Conservation (phyloP, 768 basidiomycete species). For the Xerocomus spinulosus region DNA sequence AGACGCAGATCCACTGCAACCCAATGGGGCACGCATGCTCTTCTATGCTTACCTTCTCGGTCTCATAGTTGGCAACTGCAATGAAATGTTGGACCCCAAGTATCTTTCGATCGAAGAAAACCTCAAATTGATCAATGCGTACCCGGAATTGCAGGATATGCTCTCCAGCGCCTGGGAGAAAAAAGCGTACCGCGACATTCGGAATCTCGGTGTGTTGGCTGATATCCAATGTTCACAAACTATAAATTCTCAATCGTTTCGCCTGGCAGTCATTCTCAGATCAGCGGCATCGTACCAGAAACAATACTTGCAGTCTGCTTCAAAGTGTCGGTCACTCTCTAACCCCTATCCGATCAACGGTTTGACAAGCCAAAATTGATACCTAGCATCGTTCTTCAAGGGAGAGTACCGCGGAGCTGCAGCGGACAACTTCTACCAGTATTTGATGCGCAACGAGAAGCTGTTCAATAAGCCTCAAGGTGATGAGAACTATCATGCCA, state of each 20-base stretch:
- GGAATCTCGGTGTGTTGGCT: not conserved
- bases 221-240: not conserved
- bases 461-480: not conserved
- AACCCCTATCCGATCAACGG: not conserved
- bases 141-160: not conserved
- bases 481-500: slow-evolving; percentile 5
- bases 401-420: not conserved
- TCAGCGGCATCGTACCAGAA: not conserved
- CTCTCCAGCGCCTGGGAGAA: not conserved
- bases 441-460: not conserved
- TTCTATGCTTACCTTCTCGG: no score
- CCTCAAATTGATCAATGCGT: not conserved
- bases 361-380: not conserved
- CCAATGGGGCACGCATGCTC: no score
- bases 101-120: not conserved
- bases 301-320: not conserved
- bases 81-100: not conserved
- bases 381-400: no score
- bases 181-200: not conserved
- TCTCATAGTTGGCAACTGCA: not conserved
- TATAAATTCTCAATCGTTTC: not conserved
- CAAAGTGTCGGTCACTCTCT: not conserved
- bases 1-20: no score
- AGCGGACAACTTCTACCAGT: not conserved
- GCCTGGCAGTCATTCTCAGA: not conserved